Evolutionary conservation across 306 rosid genomes (phyloP).

Genomic region (Trifolium subterraneum): DNA sequence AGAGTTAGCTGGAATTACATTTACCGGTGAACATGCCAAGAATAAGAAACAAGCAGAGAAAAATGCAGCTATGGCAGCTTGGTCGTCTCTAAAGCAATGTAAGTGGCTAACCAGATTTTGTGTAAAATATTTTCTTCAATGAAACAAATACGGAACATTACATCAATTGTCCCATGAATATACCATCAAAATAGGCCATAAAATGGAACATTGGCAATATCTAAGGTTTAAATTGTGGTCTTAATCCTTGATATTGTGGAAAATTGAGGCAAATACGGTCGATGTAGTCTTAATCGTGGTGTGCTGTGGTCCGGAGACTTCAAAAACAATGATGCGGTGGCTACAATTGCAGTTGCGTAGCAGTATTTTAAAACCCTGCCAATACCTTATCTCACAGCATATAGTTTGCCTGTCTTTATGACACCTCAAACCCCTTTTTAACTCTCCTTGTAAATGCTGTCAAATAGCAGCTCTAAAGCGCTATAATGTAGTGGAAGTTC

Average conservation of each 20-base stretch:
- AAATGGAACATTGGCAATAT: constrained; percentile 17
- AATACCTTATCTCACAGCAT: neutral
- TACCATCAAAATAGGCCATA: neutral
- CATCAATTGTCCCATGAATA: neutral
- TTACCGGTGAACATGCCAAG: constrained; percentile 97
- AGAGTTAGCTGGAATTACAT: constrained; percentile 90
- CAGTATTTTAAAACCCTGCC: neutral
- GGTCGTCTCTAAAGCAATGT: constrained; percentile 96
- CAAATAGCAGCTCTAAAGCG: no score
- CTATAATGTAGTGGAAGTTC: no score
- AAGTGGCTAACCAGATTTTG: constrained; percentile 46
- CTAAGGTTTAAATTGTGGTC: neutral
- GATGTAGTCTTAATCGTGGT: neutral
- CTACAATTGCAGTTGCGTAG: neutral
- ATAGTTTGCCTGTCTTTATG: constrained; percentile 8
- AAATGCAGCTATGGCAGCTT: constrained; percentile 99
- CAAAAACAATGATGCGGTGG: neutral
- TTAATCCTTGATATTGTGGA: neutral
- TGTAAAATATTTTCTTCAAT: constrained; percentile 8
- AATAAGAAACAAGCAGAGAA: constrained; percentile 98
- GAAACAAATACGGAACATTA: neutral
- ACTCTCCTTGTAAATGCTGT: no score
- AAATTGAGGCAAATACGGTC: neutral
- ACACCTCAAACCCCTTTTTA: neutral
- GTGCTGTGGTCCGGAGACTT: neutral